Evolutionary conservation across 495 filamentous ascomycete genomes (phyloP).

Genomic region (Penicillium salamii): DNA sequence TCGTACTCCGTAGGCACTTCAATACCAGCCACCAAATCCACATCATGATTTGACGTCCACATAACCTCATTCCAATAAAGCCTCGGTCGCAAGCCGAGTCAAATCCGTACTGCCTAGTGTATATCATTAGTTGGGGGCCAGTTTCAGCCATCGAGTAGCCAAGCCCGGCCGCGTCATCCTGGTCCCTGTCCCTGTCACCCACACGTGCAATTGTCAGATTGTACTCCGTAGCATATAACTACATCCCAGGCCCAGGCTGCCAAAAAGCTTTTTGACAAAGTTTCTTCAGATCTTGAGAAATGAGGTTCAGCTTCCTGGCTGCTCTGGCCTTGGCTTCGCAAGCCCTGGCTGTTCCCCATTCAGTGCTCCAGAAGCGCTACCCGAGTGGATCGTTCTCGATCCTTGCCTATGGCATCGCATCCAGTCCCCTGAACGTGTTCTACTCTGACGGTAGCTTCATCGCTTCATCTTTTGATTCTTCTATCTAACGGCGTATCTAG

Average conservation of each 20-base stretch:
- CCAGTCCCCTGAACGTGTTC: conserved; percentile 8
- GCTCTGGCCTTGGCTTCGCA: conserved; percentile 7
- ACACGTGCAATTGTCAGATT: background rate
- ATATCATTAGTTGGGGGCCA: background rate
- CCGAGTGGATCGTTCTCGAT: conserved; percentile 17
- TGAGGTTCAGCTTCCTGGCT: conserved; percentile 10
- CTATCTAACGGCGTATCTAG: conserved; percentile 1
- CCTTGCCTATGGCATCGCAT: conserved; percentile 14
- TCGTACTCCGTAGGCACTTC: background rate
- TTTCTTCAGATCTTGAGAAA: background rate
- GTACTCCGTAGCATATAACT: background rate
- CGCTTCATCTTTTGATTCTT: too few species aligned
- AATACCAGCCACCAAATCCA: background rate
- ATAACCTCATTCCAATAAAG: background rate
- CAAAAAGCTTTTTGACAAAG: background rate
- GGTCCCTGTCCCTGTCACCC: too few species aligned
- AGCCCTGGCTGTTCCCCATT: background rate
- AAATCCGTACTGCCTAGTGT: background rate
- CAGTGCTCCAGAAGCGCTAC: conserved; percentile 15
- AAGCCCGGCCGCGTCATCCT: background rate
- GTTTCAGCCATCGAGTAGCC: background rate
- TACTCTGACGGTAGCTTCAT: conserved; percentile 28
- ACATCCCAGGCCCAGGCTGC: background rate
- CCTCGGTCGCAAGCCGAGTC: background rate
- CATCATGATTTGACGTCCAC: background rate